Evolutionary conservation across 163 green algal species (phyloP).

Genomic region (Chlorella variabilis): DNA sequence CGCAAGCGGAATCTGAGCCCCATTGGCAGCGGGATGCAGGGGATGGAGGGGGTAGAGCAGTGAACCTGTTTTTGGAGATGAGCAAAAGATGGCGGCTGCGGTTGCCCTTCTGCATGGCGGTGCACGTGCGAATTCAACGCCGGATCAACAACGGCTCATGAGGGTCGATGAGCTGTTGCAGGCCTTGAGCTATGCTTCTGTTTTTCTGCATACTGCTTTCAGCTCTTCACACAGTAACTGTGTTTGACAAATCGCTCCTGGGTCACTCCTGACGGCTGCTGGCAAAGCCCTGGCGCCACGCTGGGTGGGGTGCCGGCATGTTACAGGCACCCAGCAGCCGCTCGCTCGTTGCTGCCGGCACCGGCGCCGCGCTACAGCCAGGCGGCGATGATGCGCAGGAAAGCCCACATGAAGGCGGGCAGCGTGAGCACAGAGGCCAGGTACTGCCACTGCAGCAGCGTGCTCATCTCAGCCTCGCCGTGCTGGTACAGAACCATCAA

Average conservation of each 20-base stretch:
- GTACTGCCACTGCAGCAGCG: slow-evolving; percentile 84
- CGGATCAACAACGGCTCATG: no score
- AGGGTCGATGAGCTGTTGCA: no score
- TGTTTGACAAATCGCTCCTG: no score
- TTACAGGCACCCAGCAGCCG: no score
- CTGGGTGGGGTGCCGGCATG: no score
- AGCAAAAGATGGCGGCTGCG: slow-evolving; percentile 66
- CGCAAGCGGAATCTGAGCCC: slow-evolving; percentile 20
- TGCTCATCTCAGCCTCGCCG: slow-evolving; percentile 67
- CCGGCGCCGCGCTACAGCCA: background rate
- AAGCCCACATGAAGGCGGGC: slow-evolving; percentile 55
- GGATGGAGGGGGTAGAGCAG: slow-evolving; percentile 26
- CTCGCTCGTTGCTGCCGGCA: slow-evolving; percentile 72
- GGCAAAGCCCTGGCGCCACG: no score
- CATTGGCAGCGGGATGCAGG: background rate
- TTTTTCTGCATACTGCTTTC: no score
- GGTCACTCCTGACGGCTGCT: no score
- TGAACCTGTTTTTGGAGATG: slow-evolving; percentile 81
- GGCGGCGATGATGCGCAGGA: slow-evolving; percentile 43
- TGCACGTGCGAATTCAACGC: no score
- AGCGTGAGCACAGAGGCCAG: slow-evolving; percentile 61
- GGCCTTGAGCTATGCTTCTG: no score
- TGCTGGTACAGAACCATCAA: slow-evolving; percentile 70
- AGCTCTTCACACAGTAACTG: no score
- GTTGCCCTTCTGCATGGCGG: no score